These are phyloP conservation scores for Xylaria digitata DNA, from an alignment of 2,329 filamentous ascomycete genomes.

Conservation along the genomic window DNA sequence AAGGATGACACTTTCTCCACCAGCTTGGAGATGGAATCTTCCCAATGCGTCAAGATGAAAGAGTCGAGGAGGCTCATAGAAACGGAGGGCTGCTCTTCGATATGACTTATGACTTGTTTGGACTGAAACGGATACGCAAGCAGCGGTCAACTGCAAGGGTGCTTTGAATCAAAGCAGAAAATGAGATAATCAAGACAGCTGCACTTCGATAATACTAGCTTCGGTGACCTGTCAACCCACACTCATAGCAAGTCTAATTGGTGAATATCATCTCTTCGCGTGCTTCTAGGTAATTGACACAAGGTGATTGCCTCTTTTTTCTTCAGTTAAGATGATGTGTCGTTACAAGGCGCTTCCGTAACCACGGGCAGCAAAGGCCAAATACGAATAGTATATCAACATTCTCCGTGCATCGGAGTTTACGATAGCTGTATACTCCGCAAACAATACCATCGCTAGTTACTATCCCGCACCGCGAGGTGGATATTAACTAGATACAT, in stretches of 20 bases:
- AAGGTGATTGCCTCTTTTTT: not conserved
- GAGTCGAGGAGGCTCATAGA: constrained; percentile 35
- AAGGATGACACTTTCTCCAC: constrained; percentile 33
- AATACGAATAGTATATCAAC: not conserved
- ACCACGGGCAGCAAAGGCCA: not conserved
- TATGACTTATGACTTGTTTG: constrained; percentile 37
- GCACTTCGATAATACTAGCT: constrained; percentile 22
- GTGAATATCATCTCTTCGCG: not conserved
- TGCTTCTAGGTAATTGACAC: constrained; percentile 14
- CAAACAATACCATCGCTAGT: constrained; percentile 18
- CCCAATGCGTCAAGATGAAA: constrained; percentile 34
- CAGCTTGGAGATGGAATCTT: constrained; percentile 36
- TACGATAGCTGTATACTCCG: constrained; percentile 8
- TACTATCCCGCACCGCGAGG: constrained; percentile 31
- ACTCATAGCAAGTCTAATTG: constrained; percentile 15
- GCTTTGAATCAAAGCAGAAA: constrained; percentile 31
- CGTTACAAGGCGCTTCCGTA: not conserved
- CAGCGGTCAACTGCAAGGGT: constrained; percentile 17
- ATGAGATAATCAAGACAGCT: constrained; percentile 32
- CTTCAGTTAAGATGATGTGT: not conserved
- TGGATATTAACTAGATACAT: constrained; percentile 8
- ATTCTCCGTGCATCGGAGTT: not conserved
- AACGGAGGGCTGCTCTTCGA: constrained; percentile 28
- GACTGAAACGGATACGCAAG: constrained; percentile 27
- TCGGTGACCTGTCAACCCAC: constrained; percentile 23